phyloP scores from a whole-genome alignment of 192 early-diverging fungal genomes.

The Chytriomyces hyalinus region DNA sequence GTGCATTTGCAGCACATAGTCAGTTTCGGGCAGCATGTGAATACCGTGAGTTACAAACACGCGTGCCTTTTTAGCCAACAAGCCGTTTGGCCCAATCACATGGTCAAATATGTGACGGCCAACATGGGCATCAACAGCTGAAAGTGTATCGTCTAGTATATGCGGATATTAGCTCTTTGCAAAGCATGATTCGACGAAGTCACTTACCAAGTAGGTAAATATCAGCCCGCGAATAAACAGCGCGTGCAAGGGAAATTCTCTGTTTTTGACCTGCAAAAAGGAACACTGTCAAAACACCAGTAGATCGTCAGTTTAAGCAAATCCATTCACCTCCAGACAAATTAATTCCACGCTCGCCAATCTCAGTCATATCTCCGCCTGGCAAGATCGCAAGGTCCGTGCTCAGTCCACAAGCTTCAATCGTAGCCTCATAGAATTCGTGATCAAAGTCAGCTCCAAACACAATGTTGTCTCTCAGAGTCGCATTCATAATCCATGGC shows the following conservation, averaged over 20 bases:
- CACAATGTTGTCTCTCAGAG: slow-evolving; percentile 88
- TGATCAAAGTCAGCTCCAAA: slow-evolving; percentile 60
- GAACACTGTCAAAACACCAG: neutral
- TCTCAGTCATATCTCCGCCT: slow-evolving; percentile 89
- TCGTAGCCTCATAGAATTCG: slow-evolving; percentile 38
- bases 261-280: slow-evolving; percentile 53
- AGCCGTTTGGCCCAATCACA: slow-evolving; percentile 84
- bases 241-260: slow-evolving; percentile 66
- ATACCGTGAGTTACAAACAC: slow-evolving; percentile 74
- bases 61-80: slow-evolving; percentile 77
- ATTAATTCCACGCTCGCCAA: slow-evolving; percentile 68
- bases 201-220: slow-evolving; percentile 77
- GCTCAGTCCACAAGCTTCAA: slow-evolving; percentile 85
- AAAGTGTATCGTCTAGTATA: slow-evolving; percentile 46
- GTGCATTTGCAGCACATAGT: slow-evolving; percentile 73
- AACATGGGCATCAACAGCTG: slow-evolving; percentile 76
- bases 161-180: neutral
- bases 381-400: slow-evolving; percentile 86
- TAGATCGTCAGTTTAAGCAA: neutral
- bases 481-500: slow-evolving; percentile 97
- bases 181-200: slow-evolving; percentile 3
- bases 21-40: slow-evolving; percentile 71
- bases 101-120: slow-evolving; percentile 83
- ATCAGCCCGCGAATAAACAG: slow-evolving; percentile 89
- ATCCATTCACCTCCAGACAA: slow-evolving; percentile 38